Evolutionary conservation across 768 basidiomycete genomes (phyloP).

Genomic region (Leucogyrophana mollusca): DNA sequence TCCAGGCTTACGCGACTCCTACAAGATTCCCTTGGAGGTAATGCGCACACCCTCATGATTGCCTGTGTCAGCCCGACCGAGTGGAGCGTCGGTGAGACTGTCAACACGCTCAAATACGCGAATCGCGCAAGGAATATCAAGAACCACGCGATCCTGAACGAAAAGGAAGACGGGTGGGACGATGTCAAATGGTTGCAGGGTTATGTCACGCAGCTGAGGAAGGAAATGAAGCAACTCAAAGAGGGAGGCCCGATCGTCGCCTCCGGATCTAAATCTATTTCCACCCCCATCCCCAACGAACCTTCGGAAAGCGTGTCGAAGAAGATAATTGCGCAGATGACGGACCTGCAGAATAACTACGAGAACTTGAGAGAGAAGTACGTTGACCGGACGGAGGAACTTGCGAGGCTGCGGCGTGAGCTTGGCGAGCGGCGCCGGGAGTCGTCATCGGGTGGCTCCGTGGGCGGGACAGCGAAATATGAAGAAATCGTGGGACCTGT

Average conservation of each 20-base stretch:
- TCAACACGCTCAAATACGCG: conserved; percentile 95
- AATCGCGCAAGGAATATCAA: conserved; percentile 97
- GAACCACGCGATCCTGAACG: conserved; percentile 88
- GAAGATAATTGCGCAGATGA: conserved; percentile 77
- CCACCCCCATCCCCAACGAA: conserved; percentile 24
- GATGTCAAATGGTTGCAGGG: conserved; percentile 95
- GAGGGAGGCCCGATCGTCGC: conserved; percentile 46
- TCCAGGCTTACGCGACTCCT: conserved; percentile 85
- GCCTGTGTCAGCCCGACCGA: conserved; percentile 97
- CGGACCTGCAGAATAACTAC: conserved; percentile 82
- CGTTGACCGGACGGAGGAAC: conserved; percentile 85
- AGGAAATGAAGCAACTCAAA: conserved; percentile 81
- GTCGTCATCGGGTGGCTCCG: conserved; percentile 52
- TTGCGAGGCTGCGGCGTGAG: conserved; percentile 76
- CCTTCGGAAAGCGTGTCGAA: conserved; percentile 63
- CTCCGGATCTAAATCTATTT: conserved; percentile 27
- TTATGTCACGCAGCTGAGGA: conserved; percentile 79
- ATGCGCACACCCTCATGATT: conserved; percentile 98
- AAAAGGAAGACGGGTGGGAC: conserved; percentile 98
- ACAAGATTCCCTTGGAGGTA: conserved; percentile 97
- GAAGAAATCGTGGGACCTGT: conserved; percentile 96
- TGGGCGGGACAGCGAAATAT: conserved; percentile 73
- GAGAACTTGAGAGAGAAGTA: conserved; percentile 81
- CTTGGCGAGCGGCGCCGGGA: conserved; percentile 71
- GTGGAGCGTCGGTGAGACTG: conserved; percentile 91